phyloP scores from a whole-genome alignment of 805 yeast genomes.

The Saturnispora besseyi region DNA sequence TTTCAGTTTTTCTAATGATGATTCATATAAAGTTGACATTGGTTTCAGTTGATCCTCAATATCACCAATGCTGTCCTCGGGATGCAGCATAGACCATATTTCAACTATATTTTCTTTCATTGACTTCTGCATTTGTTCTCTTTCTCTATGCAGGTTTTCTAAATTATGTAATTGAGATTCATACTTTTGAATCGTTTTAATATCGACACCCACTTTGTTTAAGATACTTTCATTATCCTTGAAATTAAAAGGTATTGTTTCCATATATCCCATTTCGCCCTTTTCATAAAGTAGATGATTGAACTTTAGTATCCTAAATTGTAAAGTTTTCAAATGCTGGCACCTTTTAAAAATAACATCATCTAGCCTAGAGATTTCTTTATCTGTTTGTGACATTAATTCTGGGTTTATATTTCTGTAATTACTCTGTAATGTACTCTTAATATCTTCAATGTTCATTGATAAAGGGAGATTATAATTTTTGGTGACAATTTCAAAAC shows the following conservation, averaged over 20 bases:
- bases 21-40: slow-evolving; percentile 40
- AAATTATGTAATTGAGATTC: slow-evolving; percentile 16
- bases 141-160: slow-evolving; percentile 26
- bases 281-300: slow-evolving; percentile 8
- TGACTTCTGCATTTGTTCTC: slow-evolving; percentile 28
- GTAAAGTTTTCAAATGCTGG: not conserved
- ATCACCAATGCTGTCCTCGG: slow-evolving; percentile 27
- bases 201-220: slow-evolving; percentile 20
- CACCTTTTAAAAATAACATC: slow-evolving; percentile 8
- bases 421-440: slow-evolving; percentile 20
- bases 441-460: slow-evolving; percentile 15
- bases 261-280: slow-evolving; percentile 8
- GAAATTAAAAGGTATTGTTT: slow-evolving; percentile 1
- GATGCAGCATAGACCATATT: slow-evolving; percentile 36
- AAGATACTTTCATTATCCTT: slow-evolving; percentile 15
- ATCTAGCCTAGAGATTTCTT: slow-evolving; percentile 24
- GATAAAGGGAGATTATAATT: not conserved
- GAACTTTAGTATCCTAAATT: not conserved
- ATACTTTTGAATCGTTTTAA: slow-evolving; percentile 13
- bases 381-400: slow-evolving; percentile 19
- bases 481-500: slow-evolving; percentile 10
- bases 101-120: slow-evolving; percentile 23
- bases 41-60: slow-evolving; percentile 29
- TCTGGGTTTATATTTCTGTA: slow-evolving; percentile 22
- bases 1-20: slow-evolving; percentile 42